Base-by-base conservation (phyloP, 106 monocot species). In the Dendrobium nobile region DNA sequence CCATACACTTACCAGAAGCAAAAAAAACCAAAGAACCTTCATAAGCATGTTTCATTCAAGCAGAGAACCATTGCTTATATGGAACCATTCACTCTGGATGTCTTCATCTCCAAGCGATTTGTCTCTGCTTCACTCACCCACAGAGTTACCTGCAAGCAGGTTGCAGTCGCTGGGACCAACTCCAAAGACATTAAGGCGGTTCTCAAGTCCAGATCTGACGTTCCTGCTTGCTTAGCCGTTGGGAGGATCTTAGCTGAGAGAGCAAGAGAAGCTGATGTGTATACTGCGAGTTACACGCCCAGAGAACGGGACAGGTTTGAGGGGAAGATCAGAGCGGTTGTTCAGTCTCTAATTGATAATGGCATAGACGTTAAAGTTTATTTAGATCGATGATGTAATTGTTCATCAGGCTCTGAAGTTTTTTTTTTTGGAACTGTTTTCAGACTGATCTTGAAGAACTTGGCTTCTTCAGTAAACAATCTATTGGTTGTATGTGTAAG, bases 311-410 rank as follows among this genome's bases (percentile, higher is more conserved):
- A 94, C 83, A 97, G 85, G 84, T 97, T 97, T 54, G 96, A 97
- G 82, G 96, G 96, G 65, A 97, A 97, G 84, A 94, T 94, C 27
- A 55, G 97, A 47, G 94, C 94, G 0, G 89, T 97, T 67, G 94
- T 97, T 77, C 97, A 97, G 82, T 92, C 92, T 16, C 83, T 97
- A 8, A 97, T 92, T 48, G 94, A 97, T 79, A 94, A 86, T 72
- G 97, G 90, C 42, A 97, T 94, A 18, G 94, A 97, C 81, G 89
- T 97, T 22, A 97, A 94, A 87, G 89, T 97, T 58, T 97, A 97
- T 84, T 90, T 97, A 56, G 94, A 97, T 88, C 92, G 85, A 93
- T 42, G 51, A 51, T 10, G 51, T 51, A 3, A 51, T 15, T 6
- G 45, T 45, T 45, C 45, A 7, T 45, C 45, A 45, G 45, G 45